Conservation (phyloP, 805 yeast genomes). For the Yamadazyma tumulicola region DNA sequence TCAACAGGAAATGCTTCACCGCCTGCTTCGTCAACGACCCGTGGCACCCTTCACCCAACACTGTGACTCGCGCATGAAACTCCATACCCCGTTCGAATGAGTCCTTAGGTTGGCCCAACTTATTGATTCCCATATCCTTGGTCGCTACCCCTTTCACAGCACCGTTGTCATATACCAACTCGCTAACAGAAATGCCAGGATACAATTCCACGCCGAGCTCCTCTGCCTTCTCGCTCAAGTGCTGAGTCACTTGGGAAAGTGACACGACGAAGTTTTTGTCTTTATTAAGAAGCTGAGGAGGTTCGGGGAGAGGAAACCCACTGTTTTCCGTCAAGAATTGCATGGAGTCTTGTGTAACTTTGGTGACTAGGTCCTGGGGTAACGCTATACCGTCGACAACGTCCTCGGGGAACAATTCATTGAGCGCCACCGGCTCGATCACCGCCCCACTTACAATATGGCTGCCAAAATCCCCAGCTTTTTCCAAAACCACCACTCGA, state of each 20-base stretch:
- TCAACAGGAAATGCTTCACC: conserved; percentile 62
- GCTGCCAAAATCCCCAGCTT: conserved; percentile 89
- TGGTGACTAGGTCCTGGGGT: conserved; percentile 73
- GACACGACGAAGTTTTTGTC: conserved; percentile 85
- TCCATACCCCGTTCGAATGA: conserved; percentile 97
- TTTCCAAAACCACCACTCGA: conserved; percentile 86
- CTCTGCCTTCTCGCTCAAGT: conserved; percentile 85
- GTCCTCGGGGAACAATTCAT: conserved; percentile 76
- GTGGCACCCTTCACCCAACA: conserved; percentile 97
- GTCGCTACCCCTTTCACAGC: conserved; percentile 87
- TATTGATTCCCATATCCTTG: conserved; percentile 82
- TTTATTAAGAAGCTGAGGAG: conserved; percentile 82
- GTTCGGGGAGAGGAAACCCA: conserved; percentile 80
- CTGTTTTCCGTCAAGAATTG: conserved; percentile 58
- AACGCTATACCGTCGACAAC: conserved; percentile 62
- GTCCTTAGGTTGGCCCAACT: conserved; percentile 71
- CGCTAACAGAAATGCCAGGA: conserved; percentile 85
- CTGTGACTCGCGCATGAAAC: conserved; percentile 84
- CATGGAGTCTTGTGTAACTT: conserved; percentile 73
- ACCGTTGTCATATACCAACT: conserved; percentile 57
- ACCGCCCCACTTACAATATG: conserved; percentile 95
- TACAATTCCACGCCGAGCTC: conserved; percentile 91
- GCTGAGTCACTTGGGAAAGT: conserved; percentile 72
- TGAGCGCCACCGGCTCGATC: conserved; percentile 82
- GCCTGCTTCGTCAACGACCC: conserved; percentile 85